A percentile compares a stretch with the other conserved stretches of the same genome.
Evolutionary conservation across 768 basidiomycete species (phyloP).

Genomic region (Leccinum imitatum): DNA sequence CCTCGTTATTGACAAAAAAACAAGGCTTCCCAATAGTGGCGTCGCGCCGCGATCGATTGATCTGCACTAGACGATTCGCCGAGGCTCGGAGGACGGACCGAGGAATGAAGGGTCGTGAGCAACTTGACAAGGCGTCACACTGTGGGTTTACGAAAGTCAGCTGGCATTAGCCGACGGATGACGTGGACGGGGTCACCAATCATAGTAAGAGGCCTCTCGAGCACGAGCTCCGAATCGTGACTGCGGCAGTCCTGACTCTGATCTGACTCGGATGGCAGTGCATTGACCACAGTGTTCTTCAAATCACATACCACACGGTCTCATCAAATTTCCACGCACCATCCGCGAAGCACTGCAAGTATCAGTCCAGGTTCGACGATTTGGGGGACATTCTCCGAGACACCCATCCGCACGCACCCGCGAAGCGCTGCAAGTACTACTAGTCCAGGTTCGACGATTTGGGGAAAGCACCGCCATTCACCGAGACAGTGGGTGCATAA

Average conservation of each 20-base stretch:
- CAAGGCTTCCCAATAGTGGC: background rate
- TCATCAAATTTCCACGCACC: background rate
- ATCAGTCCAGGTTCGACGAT: too few relatives aligned
- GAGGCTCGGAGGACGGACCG: background rate
- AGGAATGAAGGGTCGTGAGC: background rate
- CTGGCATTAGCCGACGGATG: too few relatives aligned
- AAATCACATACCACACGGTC: background rate
- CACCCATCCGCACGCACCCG: too few relatives aligned
- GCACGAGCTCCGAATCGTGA: background rate
- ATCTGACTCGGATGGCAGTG: background rate
- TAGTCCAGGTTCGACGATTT: too few relatives aligned
- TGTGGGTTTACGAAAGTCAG: too few relatives aligned
- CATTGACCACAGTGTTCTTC: background rate
- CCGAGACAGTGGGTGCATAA: too few relatives aligned
- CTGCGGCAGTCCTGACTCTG: background rate
- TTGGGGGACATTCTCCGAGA: too few relatives aligned
- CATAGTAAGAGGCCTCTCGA: background rate
- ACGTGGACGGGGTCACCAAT: too few relatives aligned
- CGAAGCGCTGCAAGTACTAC: too few relatives aligned
- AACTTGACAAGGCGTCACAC: background rate
- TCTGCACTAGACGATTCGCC: background rate
- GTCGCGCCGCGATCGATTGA: background rate
- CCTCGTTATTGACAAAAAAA: background rate
- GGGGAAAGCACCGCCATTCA: too few relatives aligned
- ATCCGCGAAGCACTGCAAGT: too few relatives aligned